Base-by-base conservation (phyloP, 2,329 filamentous ascomycete species). In the Colletotrichum magnum region DNA sequence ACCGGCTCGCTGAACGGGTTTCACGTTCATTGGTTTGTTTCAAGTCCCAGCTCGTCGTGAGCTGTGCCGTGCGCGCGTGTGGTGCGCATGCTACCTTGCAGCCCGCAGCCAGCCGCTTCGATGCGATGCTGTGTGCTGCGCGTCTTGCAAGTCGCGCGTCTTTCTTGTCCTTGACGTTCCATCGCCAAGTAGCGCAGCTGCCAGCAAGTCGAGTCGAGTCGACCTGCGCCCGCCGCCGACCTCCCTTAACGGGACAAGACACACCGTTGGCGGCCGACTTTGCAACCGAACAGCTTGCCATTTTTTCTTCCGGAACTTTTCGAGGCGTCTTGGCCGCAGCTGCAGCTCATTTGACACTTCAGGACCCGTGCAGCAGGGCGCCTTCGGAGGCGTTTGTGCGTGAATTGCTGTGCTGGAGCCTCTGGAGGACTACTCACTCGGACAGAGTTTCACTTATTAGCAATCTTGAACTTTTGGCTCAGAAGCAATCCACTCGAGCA, bases 1-100 rank as follows among this genome's bases (percentile, higher is more conserved):
- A 21, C 21, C 50, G 47, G 65, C 60, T 50, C 57, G 28, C 41
- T 52, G 48, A 58, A n/a, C 48, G 43, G 51, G 62, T 58, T 70
- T 70, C 52, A 63, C 26, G 43, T 63, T 68, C 64, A 64, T 64
- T 70, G 58, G 58, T 39, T 18, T 64, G 68, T 70, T 70, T 70
- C 64, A 70, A 52, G 64, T 24, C 16, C 53, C 47, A 53, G 62
- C 32, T n/a, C n/a, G 32, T 47, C 48, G 41, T 63, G 48, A 68
- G 41, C 28, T 65, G 54, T 50, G 41, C 53, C 43, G 56, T 66
- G 32, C 10, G 58, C 36, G 41, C 47, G 21, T 50, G 43, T 66
- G 32, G 48, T 52, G 54, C 60, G 65, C 53, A 68, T 68, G 61
- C 54, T 54, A 45, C 66, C 50, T 28, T 28, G 39, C 26, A 64